A percentile compares a stretch with the other conserved stretches of the same genome.
Evolutionary conservation across 768 basidiomycete species (phyloP).

Genomic region (Naganishia randhawae): DNA sequence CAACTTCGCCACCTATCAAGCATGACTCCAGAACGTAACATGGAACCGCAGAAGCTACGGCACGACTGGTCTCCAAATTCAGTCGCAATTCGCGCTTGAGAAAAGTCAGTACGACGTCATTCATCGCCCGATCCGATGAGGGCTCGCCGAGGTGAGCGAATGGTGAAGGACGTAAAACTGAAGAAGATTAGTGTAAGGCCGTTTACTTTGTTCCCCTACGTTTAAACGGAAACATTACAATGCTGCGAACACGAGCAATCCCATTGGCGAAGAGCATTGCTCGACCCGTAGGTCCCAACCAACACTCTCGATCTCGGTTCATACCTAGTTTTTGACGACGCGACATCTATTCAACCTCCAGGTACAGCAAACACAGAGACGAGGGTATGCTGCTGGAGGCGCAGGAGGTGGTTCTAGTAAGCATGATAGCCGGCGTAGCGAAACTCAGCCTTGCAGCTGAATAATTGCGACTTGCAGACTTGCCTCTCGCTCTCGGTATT

Average conservation of each 20-base stretch:
- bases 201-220: not conserved
- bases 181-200: too few relatives aligned
- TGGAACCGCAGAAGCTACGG: too few relatives aligned
- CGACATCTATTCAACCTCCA: not conserved
- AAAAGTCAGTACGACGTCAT: not conserved
- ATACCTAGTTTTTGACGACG: not conserved
- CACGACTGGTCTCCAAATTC: too few relatives aligned
- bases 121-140: not conserved
- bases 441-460: not conserved
- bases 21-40: too few relatives aligned
- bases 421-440: not conserved
- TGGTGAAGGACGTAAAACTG: not conserved
- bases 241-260: slow-evolving; percentile 23
- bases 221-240: not conserved
- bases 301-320: not conserved
- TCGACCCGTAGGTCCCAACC: not conserved
- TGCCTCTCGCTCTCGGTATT: slow-evolving; percentile 36
- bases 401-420: slow-evolving; percentile 35
- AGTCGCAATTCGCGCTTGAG: not conserved
- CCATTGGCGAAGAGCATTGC: slow-evolving; percentile 25
- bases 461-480: slow-evolving; percentile 26
- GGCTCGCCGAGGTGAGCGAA: not conserved
- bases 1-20: too few relatives aligned
- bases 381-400: slow-evolving; percentile 35
- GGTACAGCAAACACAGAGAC: slow-evolving; percentile 18